These are phyloP conservation scores for Viola pubescens DNA, from an alignment of 441 rosid genomes.

Conservation along the genomic window DNA sequence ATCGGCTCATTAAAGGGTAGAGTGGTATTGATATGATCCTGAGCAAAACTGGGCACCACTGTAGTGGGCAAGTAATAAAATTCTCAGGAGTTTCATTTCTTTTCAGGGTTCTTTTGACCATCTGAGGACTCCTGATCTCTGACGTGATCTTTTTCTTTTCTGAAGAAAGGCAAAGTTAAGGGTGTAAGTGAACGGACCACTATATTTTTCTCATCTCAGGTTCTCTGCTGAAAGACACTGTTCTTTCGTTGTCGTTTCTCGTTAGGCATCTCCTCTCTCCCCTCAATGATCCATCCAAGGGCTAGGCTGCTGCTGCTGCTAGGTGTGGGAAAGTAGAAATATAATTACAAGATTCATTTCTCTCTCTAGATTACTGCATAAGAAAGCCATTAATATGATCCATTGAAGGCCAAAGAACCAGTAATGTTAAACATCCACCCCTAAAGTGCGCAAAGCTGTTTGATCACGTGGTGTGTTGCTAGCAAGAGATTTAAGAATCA, in stretches of 20 bases:
- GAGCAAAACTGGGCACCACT: conserved; percentile 33
- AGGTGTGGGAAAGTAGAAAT: conserved; percentile 17
- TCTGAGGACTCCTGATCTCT: conserved; percentile 22
- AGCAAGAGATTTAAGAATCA: conserved; percentile 3
- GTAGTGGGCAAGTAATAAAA: conserved; percentile 7
- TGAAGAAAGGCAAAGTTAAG: not conserved
- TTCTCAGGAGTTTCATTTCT: conserved; percentile 15
- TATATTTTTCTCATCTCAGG: conserved; percentile 20
- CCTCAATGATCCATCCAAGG: not conserved
- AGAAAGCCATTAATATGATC: not conserved
- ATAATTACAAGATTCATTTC: conserved; percentile 20
- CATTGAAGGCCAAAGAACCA: not conserved
- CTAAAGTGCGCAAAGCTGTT: conserved; percentile 8
- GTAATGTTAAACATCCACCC: not conserved
- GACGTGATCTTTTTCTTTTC: conserved; percentile 8
- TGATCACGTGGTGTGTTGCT: conserved; percentile 9
- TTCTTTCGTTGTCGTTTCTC: conserved; percentile 13
- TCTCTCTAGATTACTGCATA: not conserved
- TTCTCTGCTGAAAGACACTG: not conserved
- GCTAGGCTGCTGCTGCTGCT: not conserved
- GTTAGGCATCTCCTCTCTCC: not conserved
- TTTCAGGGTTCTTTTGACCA: conserved; percentile 41
- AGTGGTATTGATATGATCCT: conserved; percentile 13
- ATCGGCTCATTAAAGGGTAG: no score
- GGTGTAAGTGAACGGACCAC: conserved; percentile 21